Percentiles rank a stretch among this genome's conserved stretches.
phyloP scores from a whole-genome alignment of 2,329 filamentous ascomycete species.

The Verticillium nubilum region DNA sequence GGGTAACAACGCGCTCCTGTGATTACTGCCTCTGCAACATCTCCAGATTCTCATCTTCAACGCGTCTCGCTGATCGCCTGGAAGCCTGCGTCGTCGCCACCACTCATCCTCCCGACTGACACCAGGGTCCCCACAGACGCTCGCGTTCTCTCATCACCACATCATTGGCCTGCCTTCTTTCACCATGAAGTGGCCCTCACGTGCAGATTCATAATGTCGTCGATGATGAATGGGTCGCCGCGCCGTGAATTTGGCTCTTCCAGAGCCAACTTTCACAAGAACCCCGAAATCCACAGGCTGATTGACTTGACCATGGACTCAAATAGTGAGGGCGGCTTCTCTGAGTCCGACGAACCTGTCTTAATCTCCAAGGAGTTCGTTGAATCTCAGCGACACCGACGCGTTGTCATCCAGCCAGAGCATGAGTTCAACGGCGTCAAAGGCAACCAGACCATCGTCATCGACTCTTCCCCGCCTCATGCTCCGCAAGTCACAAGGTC shows the following conservation, averaged over 20 bases:
- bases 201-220: neutral
- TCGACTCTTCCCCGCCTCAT: neutral
- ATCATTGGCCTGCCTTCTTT: neutral
- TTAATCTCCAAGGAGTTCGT: neutral
- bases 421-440: neutral
- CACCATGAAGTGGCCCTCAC: neutral
- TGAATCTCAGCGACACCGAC: neutral
- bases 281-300: neutral
- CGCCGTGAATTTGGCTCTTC: neutral
- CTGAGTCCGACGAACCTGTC: neutral
- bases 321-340: neutral
- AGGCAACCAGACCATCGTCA: neutral
- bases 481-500: neutral
- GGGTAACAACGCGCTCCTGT: neutral
- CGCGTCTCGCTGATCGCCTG: neutral
- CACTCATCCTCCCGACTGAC: neutral
- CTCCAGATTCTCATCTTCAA: constrained; percentile 1
- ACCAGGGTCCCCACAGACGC: neutral
- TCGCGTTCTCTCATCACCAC: neutral
- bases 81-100: neutral
- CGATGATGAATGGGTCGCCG: neutral
- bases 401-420: neutral
- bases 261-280: neutral
- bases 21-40: neutral
- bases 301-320: constrained; percentile 2